Base-by-base conservation (phyloP, 306 rosid genomes). In the Prunus dulcis region DNA sequence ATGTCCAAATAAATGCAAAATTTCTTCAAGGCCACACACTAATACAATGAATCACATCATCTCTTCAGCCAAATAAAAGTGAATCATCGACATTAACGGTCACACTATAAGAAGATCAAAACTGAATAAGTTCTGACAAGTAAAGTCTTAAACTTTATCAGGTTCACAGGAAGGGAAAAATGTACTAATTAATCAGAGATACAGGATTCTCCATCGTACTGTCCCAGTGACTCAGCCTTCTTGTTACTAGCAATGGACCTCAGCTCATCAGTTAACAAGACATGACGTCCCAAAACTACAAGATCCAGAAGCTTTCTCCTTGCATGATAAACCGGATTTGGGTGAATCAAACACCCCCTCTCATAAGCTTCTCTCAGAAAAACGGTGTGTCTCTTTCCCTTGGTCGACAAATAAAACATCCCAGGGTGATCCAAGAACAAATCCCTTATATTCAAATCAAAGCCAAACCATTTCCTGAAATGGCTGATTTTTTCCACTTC, bases 291-390 rank as follows among this genome's bases (percentile, higher is more conserved):
- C 69, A 91, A 72, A 71, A 75, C 62, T 38, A 91, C 93, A 77
- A 95, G 96, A 89, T 90, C 83, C 76, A 95, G 86, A 76, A 95
- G 93, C 84, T 80, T 86, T 87, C 96, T 92, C 83, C 96, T 85
- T 55, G 93, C 92, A 67, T 86, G 83, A 79, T 95, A 95, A 22
- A 95, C 87, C 0, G 93, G 90, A 87, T 92, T 91, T 56, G 90
- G 90, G 73, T 88, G 88, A 49, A 91, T 81, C 81, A 95, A 82
- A 77, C 93, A 82, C 32, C 91, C 96, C 76, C 92, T 84, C 82
- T 90, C 97, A 74, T 90, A 95, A 68, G 97, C 97, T 86, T 92
- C 99, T 82, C 99, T 95, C 56, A 90, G 75, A 85, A 95, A 95
- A 67, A 95, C 93, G 5, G 97, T 88, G 73, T 92, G 97, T 34